Conservation (phyloP, 2,329 filamentous ascomycete species). For the Neofusicoccum cordaticola region DNA sequence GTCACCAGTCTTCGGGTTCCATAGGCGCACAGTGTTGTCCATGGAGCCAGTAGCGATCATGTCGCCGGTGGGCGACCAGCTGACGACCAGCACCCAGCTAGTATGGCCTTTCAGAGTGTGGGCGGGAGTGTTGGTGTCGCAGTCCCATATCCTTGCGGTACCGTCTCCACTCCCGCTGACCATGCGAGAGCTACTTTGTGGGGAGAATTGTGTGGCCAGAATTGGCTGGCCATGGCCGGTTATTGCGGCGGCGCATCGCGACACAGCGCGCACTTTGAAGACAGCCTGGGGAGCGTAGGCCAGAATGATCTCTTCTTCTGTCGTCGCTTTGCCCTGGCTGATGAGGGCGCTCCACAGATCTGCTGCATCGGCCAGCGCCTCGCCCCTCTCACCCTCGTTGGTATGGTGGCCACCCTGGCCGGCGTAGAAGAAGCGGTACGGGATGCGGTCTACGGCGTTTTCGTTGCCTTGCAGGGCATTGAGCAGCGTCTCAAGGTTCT, state of each 20-base stretch:
- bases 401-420: conserved; percentile 27
- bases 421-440: conserved; percentile 64
- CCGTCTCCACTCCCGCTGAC: conserved; percentile 89
- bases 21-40: conserved; percentile 87
- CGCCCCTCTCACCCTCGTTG: conserved; percentile 26
- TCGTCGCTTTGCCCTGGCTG: conserved; percentile 33
- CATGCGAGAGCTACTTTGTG: conserved; percentile 69
- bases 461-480: conserved; percentile 73
- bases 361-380: conserved; percentile 45
- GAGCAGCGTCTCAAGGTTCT: conserved; percentile 81
- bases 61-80: conserved; percentile 80
- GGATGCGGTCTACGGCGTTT: conserved; percentile 58
- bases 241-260: conserved; percentile 83
- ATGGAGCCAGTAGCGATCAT: conserved; percentile 86
- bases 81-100: conserved; percentile 84
- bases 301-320: conserved; percentile 12
- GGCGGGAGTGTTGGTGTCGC: conserved; percentile 85
- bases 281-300: conserved; percentile 73
- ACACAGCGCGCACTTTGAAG: conserved; percentile 88
- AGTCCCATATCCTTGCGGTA: conserved; percentile 91
- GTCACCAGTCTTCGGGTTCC: conserved; percentile 81
- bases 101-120: conserved; percentile 84
- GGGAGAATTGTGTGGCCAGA: conserved; percentile 80
- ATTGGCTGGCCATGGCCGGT: conserved; percentile 91
- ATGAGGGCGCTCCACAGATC: conserved; percentile 43